Evolutionary conservation across 2,329 filamentous ascomycete species (phyloP).

Genomic region (Curvularia lunata): DNA sequence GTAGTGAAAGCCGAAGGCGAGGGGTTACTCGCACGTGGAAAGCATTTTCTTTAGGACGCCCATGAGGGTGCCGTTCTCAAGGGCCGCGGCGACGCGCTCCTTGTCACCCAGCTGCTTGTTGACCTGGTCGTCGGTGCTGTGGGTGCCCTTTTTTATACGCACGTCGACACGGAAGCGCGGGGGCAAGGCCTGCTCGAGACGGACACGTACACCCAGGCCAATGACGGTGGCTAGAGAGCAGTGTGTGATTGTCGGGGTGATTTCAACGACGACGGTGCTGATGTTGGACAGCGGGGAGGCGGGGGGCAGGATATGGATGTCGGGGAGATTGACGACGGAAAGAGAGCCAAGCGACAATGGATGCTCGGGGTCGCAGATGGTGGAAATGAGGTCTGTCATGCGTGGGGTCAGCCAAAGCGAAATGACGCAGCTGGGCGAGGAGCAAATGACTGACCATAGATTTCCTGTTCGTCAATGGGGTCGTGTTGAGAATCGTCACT

Average conservation of each 20-base stretch:
- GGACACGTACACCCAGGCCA: conserved; percentile 87
- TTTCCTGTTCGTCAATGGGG: conserved; percentile 95
- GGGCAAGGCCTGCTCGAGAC: conserved; percentile 87
- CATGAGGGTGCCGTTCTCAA: conserved; percentile 92
- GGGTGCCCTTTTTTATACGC: conserved; percentile 93
- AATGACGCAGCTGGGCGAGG: not conserved
- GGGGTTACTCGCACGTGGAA: conserved; percentile 71
- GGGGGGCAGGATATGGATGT: conserved; percentile 79
- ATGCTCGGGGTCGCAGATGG: conserved; percentile 95
- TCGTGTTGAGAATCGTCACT: conserved; percentile 70
- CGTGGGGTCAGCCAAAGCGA: conserved; percentile 28
- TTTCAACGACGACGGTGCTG: conserved; percentile 80
- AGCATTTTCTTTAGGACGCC: conserved; percentile 93
- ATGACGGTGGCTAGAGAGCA: conserved; percentile 97
- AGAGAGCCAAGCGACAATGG: conserved; percentile 91
- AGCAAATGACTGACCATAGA: conserved; percentile 70
- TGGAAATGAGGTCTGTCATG: conserved; percentile 81
- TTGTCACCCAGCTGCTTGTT: conserved; percentile 98
- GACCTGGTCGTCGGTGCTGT: conserved; percentile 91
- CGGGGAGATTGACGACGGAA: conserved; percentile 92
- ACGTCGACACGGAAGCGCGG: conserved; percentile 93
- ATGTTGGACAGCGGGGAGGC: conserved; percentile 68
- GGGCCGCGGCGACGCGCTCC: conserved; percentile 90
- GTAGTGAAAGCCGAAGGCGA: not conserved
- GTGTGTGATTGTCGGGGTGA: conserved; percentile 96